Base-by-base conservation (phyloP, 2,329 filamentous ascomycete genomes). In the Paecilomyces niveus region DNA sequence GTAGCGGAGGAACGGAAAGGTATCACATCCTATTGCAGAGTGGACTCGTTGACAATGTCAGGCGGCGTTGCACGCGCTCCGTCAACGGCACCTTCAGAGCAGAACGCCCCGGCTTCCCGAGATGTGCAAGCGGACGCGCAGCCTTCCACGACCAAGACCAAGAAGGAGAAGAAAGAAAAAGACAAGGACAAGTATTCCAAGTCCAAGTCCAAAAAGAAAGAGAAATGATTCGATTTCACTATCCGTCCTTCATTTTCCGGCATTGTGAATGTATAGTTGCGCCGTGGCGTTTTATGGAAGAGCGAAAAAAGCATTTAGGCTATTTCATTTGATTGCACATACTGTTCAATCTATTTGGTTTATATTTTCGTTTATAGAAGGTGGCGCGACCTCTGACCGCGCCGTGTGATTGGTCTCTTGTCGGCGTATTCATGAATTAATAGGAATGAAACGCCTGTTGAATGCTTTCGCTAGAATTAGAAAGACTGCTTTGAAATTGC, bases 1-100 rank as follows among this genome's bases (percentile, higher is more conserved):
- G 76, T 84, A 53, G 78, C 80, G 8, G 78, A 83, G 60, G 84
- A 88, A 69, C 76, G 67, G 45, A 68, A 65, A 55, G 71, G 68
- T 26, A 60, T 65, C 72, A 77, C 64, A 54, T 62, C 58, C 64
- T 74, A 58, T 70, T 73, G 64, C 67, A 70, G 54, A 31, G 33
- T 50, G 13, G 57, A 59, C 32, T 53, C 56, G 26, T 61, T 68
- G 54, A 39, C 62, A 11, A 65, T 64, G 62, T 63, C 64, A 9
- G 67, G 67, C 1, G 60, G 66, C 8, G 56, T 70, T 52, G 57
- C 68, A 9, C 57, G 66, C 18, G 58, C 61, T 21, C 53, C 54
- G 18, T 58, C 59, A 2, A 58, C 64, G 3, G 45, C 60, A 13
- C 26, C 50, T 15, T 52, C 50, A 24, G 21, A 24, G 15, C 13